These are phyloP conservation scores for Pestalotiopsis sp. DNA, from an alignment of 2,329 filamentous ascomycete species.

Conservation along the genomic window DNA sequence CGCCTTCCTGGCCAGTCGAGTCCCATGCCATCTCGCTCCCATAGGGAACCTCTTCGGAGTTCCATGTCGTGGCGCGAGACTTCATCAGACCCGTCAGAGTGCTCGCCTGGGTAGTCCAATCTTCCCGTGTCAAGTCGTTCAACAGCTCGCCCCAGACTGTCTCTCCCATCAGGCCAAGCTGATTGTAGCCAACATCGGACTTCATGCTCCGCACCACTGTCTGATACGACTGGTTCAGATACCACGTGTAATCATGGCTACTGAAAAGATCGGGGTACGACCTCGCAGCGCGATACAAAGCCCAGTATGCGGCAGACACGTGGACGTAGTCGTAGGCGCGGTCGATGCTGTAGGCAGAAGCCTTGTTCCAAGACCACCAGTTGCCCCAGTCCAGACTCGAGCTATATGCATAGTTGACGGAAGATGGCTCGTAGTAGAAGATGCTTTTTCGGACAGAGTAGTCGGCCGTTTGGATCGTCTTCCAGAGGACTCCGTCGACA, in stretches of 20 bases:
- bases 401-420: constrained; percentile 46
- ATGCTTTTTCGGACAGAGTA: constrained; percentile 56
- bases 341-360: constrained; percentile 45
- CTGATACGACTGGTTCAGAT: constrained; percentile 54
- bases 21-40: constrained; percentile 67
- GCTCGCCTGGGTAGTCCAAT: constrained; percentile 38
- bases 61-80: constrained; percentile 50
- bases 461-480: constrained; percentile 46
- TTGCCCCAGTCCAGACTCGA: constrained; percentile 46
- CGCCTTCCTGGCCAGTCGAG: constrained; percentile 62
- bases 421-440: constrained; percentile 57
- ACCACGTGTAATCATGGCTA: constrained; percentile 53
- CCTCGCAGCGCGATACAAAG: constrained; percentile 56
- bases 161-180: constrained; percentile 61
- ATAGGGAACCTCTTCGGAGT: constrained; percentile 53
- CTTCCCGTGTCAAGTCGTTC: constrained; percentile 51
- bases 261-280: constrained; percentile 47
- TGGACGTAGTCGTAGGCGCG: constrained; percentile 64
- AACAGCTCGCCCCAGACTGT: constrained; percentile 58
- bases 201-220: constrained; percentile 46
- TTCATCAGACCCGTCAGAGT: constrained; percentile 49
- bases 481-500: constrained; percentile 52
- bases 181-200: constrained; percentile 43
- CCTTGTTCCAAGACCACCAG: constrained; percentile 55
- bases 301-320: constrained; percentile 58